These are phyloP conservation scores for Hymenoscyphus linearis DNA, from an alignment of 2,329 filamentous ascomycete genomes.

Conservation along the genomic window DNA sequence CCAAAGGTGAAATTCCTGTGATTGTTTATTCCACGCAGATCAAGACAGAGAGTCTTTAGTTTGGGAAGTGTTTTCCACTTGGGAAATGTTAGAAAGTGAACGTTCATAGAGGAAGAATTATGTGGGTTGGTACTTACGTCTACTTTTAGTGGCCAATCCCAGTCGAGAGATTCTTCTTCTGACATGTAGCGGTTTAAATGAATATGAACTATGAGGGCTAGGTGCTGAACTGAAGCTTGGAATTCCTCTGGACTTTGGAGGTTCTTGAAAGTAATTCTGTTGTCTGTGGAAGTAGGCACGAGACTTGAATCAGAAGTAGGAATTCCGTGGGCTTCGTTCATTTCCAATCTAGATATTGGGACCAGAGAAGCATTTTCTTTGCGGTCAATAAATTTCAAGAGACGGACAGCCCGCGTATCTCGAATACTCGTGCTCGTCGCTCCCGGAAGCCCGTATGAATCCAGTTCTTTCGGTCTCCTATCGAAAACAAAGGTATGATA, in stretches of 20 bases:
- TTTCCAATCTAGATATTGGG: background rate
- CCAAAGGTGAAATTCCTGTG: background rate
- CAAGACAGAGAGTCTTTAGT: background rate
- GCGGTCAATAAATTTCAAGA: background rate
- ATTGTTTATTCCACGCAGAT: background rate
- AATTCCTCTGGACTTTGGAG: background rate
- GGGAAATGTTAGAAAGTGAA: background rate
- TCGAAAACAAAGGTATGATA: background rate
- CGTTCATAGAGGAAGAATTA: background rate
- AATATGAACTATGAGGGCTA: background rate
- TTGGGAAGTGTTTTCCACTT: background rate
- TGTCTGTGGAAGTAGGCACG: background rate
- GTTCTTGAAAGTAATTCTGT: background rate
- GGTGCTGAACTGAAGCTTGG: background rate
- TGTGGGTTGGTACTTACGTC: background rate
- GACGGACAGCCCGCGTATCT: background rate
- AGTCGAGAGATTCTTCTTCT: background rate
- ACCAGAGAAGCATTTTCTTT: background rate
- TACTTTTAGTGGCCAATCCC: background rate
- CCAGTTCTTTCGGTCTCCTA: background rate
- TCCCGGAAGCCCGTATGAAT: no score
- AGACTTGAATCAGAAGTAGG: background rate
- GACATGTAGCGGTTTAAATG: background rate
- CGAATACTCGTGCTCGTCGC: background rate
- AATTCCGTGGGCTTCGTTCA: background rate